Percentiles rank a stretch among this genome's conserved stretches.
Conservation (phyloP, 2,329 filamentous ascomycete species). For the Stagonosporopsis rhizophila region DNA sequence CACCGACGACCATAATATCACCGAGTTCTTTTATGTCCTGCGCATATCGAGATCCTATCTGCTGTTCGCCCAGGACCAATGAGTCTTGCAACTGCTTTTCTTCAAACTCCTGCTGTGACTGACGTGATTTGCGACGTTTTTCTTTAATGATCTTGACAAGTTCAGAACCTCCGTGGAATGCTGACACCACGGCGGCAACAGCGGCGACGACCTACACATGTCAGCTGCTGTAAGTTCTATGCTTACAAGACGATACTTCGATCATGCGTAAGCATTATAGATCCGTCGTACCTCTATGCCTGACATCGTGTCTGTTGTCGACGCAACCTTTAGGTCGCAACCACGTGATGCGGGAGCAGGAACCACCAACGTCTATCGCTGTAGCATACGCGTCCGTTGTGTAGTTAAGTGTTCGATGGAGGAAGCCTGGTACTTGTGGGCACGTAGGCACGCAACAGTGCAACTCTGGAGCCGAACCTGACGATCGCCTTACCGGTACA, state of each 20-base stretch:
- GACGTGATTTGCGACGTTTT: slow-evolving; percentile 40
- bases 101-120: slow-evolving; percentile 40
- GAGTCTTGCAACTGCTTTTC: slow-evolving; percentile 50
- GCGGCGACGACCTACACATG: slow-evolving; percentile 47
- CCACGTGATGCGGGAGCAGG: not conserved
- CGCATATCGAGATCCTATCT: slow-evolving; percentile 44
- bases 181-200: slow-evolving; percentile 52
- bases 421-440: not conserved
- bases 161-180: slow-evolving; percentile 53
- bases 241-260: not conserved
- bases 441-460: not conserved
- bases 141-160: slow-evolving; percentile 47
- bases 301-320: slow-evolving; percentile 27
- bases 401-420: not conserved
- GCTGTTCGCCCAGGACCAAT: slow-evolving; percentile 46
- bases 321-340: not conserved
- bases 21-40: slow-evolving; percentile 47
- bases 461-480: not conserved
- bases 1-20: slow-evolving; percentile 47
- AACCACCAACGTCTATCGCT: not conserved
- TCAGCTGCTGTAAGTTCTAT: not conserved
- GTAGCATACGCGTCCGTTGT: not conserved
- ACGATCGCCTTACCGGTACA: not conserved
- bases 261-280: no score
- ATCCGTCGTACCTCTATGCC: slow-evolving; percentile 36